Conservation (phyloP, 1,139 yeast species). For the Debaryomyces robertsiae region DNA sequence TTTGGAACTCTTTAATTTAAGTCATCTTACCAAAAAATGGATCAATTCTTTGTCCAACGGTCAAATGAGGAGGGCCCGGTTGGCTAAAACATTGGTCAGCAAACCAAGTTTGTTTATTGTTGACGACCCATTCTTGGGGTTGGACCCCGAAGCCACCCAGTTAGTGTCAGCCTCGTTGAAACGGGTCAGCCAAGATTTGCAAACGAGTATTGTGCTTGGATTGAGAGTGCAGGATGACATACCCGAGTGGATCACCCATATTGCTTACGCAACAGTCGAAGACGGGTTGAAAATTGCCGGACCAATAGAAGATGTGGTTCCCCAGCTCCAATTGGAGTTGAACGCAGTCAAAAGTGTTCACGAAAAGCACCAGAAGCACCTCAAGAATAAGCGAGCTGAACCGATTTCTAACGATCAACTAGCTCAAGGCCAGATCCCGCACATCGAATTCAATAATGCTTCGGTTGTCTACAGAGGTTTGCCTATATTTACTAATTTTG, state of each 20-base stretch:
- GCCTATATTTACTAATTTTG: slow-evolving; percentile 58
- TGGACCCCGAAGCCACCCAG: slow-evolving; percentile 73
- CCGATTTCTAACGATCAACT: slow-evolving; percentile 14
- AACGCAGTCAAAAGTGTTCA: slow-evolving; percentile 11
- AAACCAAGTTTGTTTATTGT: slow-evolving; percentile 68
- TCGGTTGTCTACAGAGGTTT: slow-evolving; percentile 67
- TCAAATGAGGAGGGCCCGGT: slow-evolving; percentile 84
- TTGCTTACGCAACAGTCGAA: slow-evolving; percentile 57
- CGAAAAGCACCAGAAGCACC: slow-evolving; percentile 12
- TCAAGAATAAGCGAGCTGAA: slow-evolving; percentile 7
- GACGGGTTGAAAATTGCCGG: slow-evolving; percentile 59
- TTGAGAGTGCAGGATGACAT: slow-evolving; percentile 71
- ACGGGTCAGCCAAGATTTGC: slow-evolving; percentile 27
- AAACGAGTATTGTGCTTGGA: slow-evolving; percentile 60
- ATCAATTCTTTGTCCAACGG: slow-evolving; percentile 90
- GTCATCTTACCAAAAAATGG: slow-evolving; percentile 67
- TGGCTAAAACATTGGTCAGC: slow-evolving; percentile 71
- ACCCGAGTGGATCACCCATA: slow-evolving; percentile 78
- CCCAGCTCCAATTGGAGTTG: slow-evolving; percentile 11
- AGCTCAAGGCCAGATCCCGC: slow-evolving; percentile 22
- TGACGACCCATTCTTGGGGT: slow-evolving; percentile 91
- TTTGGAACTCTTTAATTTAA: slow-evolving; percentile 55
- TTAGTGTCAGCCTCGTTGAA: slow-evolving; percentile 53
- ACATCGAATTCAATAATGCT: slow-evolving; percentile 64
- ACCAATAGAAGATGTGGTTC: slow-evolving; percentile 26